Base-by-base conservation (phyloP, 129 eudicot genomes). In the Centella asiatica region DNA sequence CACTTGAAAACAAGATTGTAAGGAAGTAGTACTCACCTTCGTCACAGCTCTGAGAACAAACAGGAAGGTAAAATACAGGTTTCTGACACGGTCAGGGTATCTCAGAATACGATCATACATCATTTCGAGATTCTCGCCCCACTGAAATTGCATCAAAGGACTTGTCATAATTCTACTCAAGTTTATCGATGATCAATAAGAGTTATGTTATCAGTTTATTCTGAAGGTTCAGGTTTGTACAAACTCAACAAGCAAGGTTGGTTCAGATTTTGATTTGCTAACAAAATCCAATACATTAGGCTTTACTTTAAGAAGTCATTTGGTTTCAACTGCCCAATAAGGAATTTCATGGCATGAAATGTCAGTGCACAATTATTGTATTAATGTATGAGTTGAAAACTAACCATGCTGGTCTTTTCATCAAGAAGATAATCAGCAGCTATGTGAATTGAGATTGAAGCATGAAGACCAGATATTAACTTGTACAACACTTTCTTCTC, bases 1-100 rank as follows among this genome's bases (percentile, higher is more conserved):
- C 14, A 72, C n/a, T 39, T 36, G 33, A 54, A 40, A 7, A 26
- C 54, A 65, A 67, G 28, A 66, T 47, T 14, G 25, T 27, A 1
- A 60, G 11, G 36, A 4, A 24, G 36, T 22, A 36, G 39, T 25
- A 70, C 84, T 92, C 75, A 92, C 99, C 59, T 92, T 92, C 69
- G 96, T 92, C 34, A 84, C 90, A 20, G 96, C 99, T 84, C 99
- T 85, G 50, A 92, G 96, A 72, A 92, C 95, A 63, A 92, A 87
- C 26, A 87, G 81, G 72, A 77, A 84, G 60, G 99, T 87, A 83
- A 92, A 92, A 77, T 92, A 87, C 79, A 92, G 67, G 67, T 87
- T 92, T 54, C 77, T 67, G 64, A 92, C 99, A 26, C 95, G 99
- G 19, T 92, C 99, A 2, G 99, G 99, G 66, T 84, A 83, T 74